These are phyloP conservation scores for Artemisia argyi DNA, from an alignment of 129 eudicot genomes.

Conservation along the genomic window DNA sequence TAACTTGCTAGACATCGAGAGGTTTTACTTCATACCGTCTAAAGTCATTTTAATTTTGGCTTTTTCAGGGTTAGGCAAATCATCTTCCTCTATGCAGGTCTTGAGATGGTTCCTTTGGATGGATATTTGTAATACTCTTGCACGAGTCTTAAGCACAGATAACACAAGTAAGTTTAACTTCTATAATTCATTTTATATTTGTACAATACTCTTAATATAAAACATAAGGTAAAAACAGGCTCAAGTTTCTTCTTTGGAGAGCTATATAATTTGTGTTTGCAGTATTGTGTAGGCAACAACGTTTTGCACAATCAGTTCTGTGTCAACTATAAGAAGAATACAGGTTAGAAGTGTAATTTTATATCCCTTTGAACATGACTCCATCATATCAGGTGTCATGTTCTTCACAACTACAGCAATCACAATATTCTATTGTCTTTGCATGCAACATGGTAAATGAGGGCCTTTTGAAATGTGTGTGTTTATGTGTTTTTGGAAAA, in stretches of 20 bases:
- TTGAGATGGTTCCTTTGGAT: constrained; percentile 96
- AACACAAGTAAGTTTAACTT: constrained; percentile 64
- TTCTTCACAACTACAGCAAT: background rate
- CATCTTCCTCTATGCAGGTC: background rate
- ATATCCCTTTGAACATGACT: background rate
- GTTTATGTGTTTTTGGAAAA: too few species aligned
- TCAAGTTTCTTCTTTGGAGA: too few species aligned
- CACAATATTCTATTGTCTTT: constrained; percentile 14
- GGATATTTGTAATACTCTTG: constrained; percentile 95
- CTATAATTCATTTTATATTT: background rate
- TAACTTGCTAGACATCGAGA: too few species aligned
- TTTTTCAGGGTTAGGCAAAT: too few species aligned
- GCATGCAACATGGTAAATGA: constrained; percentile 82
- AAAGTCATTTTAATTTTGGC: too few species aligned
- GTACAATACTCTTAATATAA: background rate
- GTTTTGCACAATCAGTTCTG: constrained; percentile 87
- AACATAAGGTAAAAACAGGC: background rate
- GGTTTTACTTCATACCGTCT: too few species aligned
- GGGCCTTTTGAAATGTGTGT: too few species aligned
- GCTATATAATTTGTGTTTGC: background rate
- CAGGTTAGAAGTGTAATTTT: constrained; percentile 33
- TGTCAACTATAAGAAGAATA: constrained; percentile 71
- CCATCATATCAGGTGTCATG: background rate
- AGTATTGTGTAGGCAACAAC: constrained; percentile 91
- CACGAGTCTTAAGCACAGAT: constrained; percentile 89